These are phyloP conservation scores for Termitomyces sp. DNA, from an alignment of 768 basidiomycete genomes.

Conservation along the genomic window DNA sequence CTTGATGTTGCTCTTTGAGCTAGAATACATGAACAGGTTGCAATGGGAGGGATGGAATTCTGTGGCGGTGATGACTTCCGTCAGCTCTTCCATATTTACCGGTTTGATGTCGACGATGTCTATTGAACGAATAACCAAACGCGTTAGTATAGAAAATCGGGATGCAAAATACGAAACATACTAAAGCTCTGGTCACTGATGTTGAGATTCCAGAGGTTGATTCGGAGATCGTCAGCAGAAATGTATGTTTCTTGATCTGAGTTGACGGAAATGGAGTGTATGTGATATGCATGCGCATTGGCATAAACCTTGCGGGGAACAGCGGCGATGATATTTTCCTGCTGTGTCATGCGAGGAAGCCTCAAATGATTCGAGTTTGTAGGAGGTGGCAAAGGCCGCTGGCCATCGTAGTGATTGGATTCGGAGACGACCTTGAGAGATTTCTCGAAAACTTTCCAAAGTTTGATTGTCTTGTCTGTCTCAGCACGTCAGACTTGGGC, in stretches of 20 bases:
- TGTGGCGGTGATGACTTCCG: conserved; percentile 99
- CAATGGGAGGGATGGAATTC: conserved; percentile 98
- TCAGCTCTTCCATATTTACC: conserved; percentile 99
- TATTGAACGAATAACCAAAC: conserved; percentile 25
- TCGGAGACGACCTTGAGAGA: conserved; percentile 93
- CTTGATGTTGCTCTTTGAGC: conserved; percentile 99
- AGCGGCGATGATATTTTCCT: conserved; percentile 98
- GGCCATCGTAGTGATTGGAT: conserved; percentile 88
- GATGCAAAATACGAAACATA: conserved; percentile 40
- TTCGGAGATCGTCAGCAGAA: conserved; percentile 95
- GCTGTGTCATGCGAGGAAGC: conserved; percentile 87
- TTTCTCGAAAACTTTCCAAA: conserved; percentile 99
- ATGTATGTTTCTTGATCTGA: conserved; percentile 99
- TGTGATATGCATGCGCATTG: conserved; percentile 99
- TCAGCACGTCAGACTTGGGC: conserved; percentile 4
- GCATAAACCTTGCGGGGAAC: conserved; percentile 98
- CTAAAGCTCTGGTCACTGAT: conserved; percentile 99
- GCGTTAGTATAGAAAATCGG: conserved; percentile 1
- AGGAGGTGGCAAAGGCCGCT: conserved; percentile 65
- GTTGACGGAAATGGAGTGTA: conserved; percentile 99
- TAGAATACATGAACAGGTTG: conserved; percentile 99
- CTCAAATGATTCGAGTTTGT: conserved; percentile 57
- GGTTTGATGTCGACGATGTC: conserved; percentile 99
- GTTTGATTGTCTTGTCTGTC: conserved; percentile 98
- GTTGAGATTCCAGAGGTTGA: conserved; percentile 98